These are phyloP conservation scores for Mortierella sp. DNA, from an alignment of 371 early-diverging fungal genomes.

Conservation along the genomic window DNA sequence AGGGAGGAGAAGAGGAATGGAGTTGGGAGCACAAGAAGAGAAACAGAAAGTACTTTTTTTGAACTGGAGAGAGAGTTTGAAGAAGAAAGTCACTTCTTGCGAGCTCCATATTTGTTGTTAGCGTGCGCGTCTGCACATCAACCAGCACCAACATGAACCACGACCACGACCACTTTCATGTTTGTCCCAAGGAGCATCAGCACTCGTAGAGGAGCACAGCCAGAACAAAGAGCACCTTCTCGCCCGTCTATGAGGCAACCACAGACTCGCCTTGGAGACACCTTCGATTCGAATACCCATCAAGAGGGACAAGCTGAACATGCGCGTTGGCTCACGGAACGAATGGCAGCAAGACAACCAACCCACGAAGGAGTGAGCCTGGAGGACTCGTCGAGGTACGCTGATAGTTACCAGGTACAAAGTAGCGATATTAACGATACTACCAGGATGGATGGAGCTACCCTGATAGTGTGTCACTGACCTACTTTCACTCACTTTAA, in stretches of 20 bases:
- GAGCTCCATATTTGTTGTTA: background rate
- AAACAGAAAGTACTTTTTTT: too few species aligned
- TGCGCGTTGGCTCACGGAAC: conserved; percentile 42
- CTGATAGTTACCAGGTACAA: background rate
- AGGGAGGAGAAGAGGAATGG: too few species aligned
- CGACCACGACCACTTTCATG: conserved; percentile 7
- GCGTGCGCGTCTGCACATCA: background rate
- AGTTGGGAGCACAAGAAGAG: background rate
- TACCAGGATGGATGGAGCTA: too few species aligned
- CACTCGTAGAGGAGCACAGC: background rate
- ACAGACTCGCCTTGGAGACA: background rate
- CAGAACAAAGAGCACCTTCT: conserved; percentile 9
- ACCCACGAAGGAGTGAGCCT: background rate
- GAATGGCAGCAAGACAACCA: background rate
- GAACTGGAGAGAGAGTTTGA: background rate
- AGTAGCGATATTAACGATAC: background rate
- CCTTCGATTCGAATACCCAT: background rate
- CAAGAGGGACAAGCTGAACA: conserved; percentile 63
- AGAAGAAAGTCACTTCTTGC: background rate
- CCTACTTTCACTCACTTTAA: too few species aligned
- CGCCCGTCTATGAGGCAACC: conserved; percentile 11
- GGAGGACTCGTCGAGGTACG: background rate
- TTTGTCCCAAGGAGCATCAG: conserved; percentile 49
- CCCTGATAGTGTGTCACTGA: too few species aligned
- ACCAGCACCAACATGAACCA: conserved; percentile 7